Evolutionary conservation across 345 rosid genomes (phyloP).

Genomic region (Melaleuca quinquenervia): DNA sequence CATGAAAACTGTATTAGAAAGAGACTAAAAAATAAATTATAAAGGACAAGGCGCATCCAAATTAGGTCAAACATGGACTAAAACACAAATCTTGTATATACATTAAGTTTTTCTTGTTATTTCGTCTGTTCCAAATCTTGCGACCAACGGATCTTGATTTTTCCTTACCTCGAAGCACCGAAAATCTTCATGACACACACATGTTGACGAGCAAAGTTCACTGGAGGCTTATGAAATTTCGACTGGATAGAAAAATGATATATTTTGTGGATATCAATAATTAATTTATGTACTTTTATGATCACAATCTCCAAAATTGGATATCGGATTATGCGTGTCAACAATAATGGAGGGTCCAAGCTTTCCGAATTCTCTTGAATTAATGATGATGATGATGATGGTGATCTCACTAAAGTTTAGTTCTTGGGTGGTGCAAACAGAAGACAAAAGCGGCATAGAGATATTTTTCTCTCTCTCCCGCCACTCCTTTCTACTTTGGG

Average conservation of each 20-base stretch:
- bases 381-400: not conserved
- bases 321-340: not conserved
- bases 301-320: not conserved
- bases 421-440: not conserved
- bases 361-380: not conserved
- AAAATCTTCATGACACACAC: rapidly evolving
- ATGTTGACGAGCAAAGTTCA: rapidly evolving
- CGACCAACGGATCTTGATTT: rapidly evolving
- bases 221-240: too few relatives aligned
- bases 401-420: not conserved
- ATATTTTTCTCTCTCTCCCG: not conserved
- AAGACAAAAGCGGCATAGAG: not conserved
- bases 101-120: too few relatives aligned
- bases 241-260: not conserved
- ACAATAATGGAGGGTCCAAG: not conserved
- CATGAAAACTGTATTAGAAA: not conserved
- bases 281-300: rapidly evolving
- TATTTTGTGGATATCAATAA: not conserved
- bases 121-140: not conserved
- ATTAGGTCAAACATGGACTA: not conserved
- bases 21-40: not conserved
- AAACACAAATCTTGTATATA: too few relatives aligned
- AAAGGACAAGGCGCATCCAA: not conserved
- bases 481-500: not conserved
- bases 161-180: rapidly evolving